phyloP scores from a whole-genome alignment of 768 basidiomycete species.

The Collybia nuda region DNA sequence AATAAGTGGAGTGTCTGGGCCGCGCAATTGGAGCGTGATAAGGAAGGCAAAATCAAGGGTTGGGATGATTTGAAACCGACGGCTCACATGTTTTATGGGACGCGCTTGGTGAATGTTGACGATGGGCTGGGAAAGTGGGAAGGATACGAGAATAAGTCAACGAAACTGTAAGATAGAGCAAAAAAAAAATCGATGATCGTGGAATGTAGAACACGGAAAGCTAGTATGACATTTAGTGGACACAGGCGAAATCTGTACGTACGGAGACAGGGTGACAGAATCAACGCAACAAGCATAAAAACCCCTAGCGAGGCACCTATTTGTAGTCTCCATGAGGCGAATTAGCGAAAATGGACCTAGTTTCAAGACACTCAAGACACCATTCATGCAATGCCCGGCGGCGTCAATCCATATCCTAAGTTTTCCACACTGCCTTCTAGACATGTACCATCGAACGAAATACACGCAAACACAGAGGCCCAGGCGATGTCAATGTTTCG shows the following conservation, averaged over 20 bases:
- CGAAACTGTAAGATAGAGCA: conserved; percentile 22
- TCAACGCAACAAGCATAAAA: too few species aligned
- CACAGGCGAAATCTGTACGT: too few species aligned
- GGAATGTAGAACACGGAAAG: not conserved
- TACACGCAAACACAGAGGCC: conserved; percentile 35
- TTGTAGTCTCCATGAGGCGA: not conserved
- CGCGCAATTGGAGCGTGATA: conserved; percentile 51
- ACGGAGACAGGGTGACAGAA: too few species aligned
- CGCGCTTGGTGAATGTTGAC: conserved; percentile 53
- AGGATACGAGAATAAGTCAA: conserved; percentile 57
- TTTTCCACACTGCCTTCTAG: conserved; percentile 7
- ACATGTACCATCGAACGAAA: conserved; percentile 22
- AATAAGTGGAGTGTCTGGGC: conserved; percentile 61
- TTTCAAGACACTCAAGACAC: not conserved
- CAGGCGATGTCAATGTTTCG: conserved; percentile 50
- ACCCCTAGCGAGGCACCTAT: not conserved
- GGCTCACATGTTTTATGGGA: conserved; percentile 66
- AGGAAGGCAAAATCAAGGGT: conserved; percentile 44
- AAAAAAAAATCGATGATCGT: conserved; percentile 8
- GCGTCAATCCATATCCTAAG: conserved; percentile 13
- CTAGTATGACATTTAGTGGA: not conserved
- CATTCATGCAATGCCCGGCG: not conserved
- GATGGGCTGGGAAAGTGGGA: conserved; percentile 65
- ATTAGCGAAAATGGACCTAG: not conserved
- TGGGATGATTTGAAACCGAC: conserved; percentile 63